These are phyloP conservation scores for Paxillus ammoniavirescens DNA, from an alignment of 768 basidiomycete genomes.

Conservation along the genomic window DNA sequence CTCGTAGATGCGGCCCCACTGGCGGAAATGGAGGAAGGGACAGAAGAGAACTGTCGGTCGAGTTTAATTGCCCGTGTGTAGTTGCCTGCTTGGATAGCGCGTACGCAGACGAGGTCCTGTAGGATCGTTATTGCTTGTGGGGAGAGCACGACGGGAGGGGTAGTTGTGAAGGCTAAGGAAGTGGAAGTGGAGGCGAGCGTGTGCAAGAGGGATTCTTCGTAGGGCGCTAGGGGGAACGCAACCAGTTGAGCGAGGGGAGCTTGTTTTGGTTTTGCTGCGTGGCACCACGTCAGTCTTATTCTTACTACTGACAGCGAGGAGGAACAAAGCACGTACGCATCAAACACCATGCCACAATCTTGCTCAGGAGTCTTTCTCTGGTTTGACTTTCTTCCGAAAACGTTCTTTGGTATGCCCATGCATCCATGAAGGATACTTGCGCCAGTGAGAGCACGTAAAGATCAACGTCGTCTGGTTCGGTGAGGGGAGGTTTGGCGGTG, in stretches of 20 bases:
- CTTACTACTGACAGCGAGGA: background rate
- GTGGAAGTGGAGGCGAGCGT: conserved; percentile 52
- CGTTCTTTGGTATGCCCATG: conserved; percentile 73
- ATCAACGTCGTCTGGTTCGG: conserved; percentile 68
- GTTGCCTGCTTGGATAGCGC: conserved; percentile 70
- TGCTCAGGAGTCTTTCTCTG: conserved; percentile 53
- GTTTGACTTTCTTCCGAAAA: conserved; percentile 59
- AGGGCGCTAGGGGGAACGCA: conserved; percentile 60
- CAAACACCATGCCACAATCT: conserved; percentile 66
- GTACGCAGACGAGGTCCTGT: conserved; percentile 77
- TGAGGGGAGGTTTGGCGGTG: conserved; percentile 69
- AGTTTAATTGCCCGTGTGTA: conserved; percentile 74
- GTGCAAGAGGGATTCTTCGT: conserved; percentile 60
- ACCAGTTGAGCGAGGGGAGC: conserved; percentile 60
- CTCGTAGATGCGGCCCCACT: conserved; percentile 6
- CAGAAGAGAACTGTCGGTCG: conserved; percentile 58
- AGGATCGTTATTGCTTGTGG: conserved; percentile 52
- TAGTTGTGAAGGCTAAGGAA: conserved; percentile 7
- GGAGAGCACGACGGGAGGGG: conserved; percentile 31
- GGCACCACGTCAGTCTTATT: background rate
- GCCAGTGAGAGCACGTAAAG: conserved; percentile 69
- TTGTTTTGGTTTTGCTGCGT: conserved; percentile 57
- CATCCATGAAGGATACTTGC: conserved; percentile 61
- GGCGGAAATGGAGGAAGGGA: conserved; percentile 33
- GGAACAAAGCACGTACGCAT: conserved; percentile 49